Base-by-base conservation (phyloP, 352 stramenopile species). In the Pythium aristosporum region DNA sequence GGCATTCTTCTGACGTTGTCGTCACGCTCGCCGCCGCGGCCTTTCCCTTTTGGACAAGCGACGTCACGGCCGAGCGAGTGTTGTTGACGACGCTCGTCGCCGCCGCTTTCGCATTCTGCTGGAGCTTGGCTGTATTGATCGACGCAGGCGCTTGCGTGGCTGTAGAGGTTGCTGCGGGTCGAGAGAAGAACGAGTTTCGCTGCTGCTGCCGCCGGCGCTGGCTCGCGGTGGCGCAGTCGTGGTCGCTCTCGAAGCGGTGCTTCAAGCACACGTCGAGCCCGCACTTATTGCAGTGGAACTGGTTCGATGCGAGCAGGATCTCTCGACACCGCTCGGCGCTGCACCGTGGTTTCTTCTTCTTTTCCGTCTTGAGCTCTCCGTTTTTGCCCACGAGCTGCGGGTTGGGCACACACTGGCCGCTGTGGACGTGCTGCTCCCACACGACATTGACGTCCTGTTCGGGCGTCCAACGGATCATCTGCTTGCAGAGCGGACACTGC, bases 201-300 rank as follows among this genome's bases (percentile, higher is more conserved):
- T 79, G 68, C 20, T 79, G 68, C 32, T 79, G 68, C 46, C 77
- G 69, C 20, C 58, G 48, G 20, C 73, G 65, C 7, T 52, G 41
- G 16, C 74, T 70, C 36, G 68, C 71, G 7, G 12, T 61, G 37
- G 81, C 74, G 43, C 85, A 94, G 47, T 74, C 71, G 63, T 94
- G 85, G 63, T 94, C 85, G 16, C 69, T 65, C 64, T 89, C 82
- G 41, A 92, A 94, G n/a, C 85, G 74, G 67, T 94, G 85, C 54
- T 75, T 75, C 20, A 94, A 65, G 69, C 85, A 94, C 56, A 94
- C 85, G 28, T 87, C 79, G 28, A 88, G 80, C 0, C 67, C 67
- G 61, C 85, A 94, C 63, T 81, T 88, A 15, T 43, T 65, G 64
- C 85, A 94, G 41, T 85, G 73, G 62, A 91, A 88, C 62, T 86